These are phyloP conservation scores for Amphibolis antarctica DNA, from an alignment of 106 monocot species.

Conservation along the genomic window DNA sequence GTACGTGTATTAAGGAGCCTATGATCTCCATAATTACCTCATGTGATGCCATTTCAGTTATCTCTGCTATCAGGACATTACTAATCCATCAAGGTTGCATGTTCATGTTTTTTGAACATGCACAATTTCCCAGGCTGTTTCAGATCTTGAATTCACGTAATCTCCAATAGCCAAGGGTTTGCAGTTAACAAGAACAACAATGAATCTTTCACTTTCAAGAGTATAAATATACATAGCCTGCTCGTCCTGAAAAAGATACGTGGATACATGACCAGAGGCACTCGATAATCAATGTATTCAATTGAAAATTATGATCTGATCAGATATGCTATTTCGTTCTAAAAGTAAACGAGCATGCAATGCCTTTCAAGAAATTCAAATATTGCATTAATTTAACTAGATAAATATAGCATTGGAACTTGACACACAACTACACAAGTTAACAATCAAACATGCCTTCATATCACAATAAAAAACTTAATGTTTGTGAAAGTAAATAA, in stretches of 20 bases:
- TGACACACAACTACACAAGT: too few relatives aligned
- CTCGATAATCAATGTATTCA: not conserved
- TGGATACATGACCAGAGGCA: not conserved
- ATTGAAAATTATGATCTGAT: not conserved
- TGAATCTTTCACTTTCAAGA: slow-evolving; percentile 58
- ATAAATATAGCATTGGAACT: too few relatives aligned
- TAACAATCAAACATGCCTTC: too few relatives aligned
- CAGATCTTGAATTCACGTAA: slow-evolving; percentile 3
- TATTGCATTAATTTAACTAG: too few relatives aligned
- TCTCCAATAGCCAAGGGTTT: not conserved
- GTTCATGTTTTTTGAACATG: slow-evolving; percentile 15
- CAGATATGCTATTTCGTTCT: not conserved
- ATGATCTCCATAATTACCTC: too few relatives aligned
- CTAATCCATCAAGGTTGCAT: too few relatives aligned
- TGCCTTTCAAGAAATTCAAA: not conserved
- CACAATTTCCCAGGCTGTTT: slow-evolving; percentile 58
- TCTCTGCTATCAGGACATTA: too few relatives aligned
- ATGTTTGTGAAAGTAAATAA: too few relatives aligned
- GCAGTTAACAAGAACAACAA: slow-evolving; percentile 42
- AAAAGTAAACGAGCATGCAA: not conserved
- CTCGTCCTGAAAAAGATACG: slow-evolving; percentile 50
- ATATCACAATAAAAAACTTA: too few relatives aligned
- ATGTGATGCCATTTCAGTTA: too few relatives aligned
- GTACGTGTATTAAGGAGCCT: too few relatives aligned
- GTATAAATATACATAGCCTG: slow-evolving; percentile 92